Evolutionary conservation across 805 yeast species (phyloP), one percentile per base, ranked within the genome.

Genomic region (Starmerella roubikii): DNA sequence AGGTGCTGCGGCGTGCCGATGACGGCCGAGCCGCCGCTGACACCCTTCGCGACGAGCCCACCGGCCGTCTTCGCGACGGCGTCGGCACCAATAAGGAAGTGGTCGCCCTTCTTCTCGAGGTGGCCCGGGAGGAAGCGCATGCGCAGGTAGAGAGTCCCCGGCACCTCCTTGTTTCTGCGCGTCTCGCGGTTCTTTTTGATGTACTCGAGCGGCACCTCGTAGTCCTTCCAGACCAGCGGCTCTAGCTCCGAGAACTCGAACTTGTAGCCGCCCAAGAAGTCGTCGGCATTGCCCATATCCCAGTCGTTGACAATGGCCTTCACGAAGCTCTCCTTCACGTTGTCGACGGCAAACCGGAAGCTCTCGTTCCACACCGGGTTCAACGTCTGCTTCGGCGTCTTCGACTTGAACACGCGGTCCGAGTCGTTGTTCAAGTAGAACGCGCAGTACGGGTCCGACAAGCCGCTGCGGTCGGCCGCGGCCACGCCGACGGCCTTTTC

Each of bases 261-360:
- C 18, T 54, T 50, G 9, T 75, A 81, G 24, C 63, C 65, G 40
- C 97, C 94, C 39, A 91, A 66, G 46, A 67, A 64, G 58, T 91
- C 99, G 59, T 91, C 88, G 44, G 71, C 72, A 42, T 76, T 84
- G 49, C 94, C 94, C 47, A 88, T 73, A 60, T 91, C 99, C 95
- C 96, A 88, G 57, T 91, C 99, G 54, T 55, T 68, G 13, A 81
- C 72, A 26, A 68, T 69, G 29, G 76, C 63, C 12, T 67, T 58
- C 30, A 52, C 37, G 10, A 36, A 29, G 12, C 46, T 15, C 25
- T 34, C 27, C 33, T 40, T 19, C 38, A 40, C 24, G 22, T 49
- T 43, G 12, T 30, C 40, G n/a, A 52, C 38, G 16, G 48, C 37
- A 28, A 52, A 41, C 9, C 52, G 44, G 32, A 74, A 69, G 15